These are phyloP conservation scores for Lachnellula suecica DNA, from an alignment of 2,329 filamentous ascomycete genomes.

Conservation along the genomic window DNA sequence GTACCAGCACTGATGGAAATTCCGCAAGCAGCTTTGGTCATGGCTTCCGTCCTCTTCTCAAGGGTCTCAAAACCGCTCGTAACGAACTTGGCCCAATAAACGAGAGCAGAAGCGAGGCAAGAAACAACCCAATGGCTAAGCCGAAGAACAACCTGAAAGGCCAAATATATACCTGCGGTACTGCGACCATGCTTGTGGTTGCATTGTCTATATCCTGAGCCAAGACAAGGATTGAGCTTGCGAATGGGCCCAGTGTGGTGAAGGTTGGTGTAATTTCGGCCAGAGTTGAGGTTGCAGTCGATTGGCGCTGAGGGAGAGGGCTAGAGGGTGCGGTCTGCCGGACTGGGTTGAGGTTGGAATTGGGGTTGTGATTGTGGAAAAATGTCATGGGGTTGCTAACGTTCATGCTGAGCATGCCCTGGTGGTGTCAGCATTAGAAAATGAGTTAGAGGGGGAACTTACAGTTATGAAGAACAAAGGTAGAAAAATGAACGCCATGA, in stretches of 20 bases:
- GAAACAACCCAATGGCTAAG: neutral
- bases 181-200: neutral
- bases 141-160: neutral
- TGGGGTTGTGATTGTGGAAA: neutral
- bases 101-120: neutral
- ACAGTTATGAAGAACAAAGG: slow-evolving; percentile 11
- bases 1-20: too few relatives aligned
- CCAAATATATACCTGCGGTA: neutral
- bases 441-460: neutral
- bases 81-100: slow-evolving; percentile 3
- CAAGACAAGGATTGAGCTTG: neutral
- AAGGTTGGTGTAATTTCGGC: too few relatives aligned
- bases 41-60: too few relatives aligned
- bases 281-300: too few relatives aligned
- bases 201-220: neutral
- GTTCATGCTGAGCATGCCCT: slow-evolving; percentile 15
- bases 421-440: neutral
- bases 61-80: neutral
- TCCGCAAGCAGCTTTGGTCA: too few relatives aligned
- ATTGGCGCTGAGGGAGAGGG: too few relatives aligned
- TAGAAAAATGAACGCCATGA: slow-evolving; percentile 5
- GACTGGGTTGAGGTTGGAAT: neutral
- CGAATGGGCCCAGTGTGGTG: neutral
- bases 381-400: slow-evolving; percentile 1
- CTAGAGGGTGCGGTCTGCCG: neutral